These are phyloP conservation scores for Cercophora scortea DNA, from an alignment of 495 filamentous ascomycete genomes.

Conservation along the genomic window DNA sequence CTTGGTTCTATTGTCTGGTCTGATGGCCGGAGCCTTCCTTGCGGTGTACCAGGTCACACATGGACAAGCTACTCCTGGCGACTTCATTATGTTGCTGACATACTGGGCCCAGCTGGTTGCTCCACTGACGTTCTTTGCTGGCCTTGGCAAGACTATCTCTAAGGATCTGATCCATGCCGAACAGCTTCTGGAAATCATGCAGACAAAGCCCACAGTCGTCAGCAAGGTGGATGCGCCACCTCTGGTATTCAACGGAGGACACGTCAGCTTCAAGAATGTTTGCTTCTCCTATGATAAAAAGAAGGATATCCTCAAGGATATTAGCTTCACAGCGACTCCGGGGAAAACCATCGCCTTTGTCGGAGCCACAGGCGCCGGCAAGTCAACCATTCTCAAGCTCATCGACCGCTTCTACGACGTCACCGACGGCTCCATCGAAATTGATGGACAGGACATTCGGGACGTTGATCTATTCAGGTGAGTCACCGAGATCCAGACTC, in stretches of 20 bases:
- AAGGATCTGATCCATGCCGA: constrained; percentile 63
- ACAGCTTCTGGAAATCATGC: constrained; percentile 61
- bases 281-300: constrained; percentile 64
- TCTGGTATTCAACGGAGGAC: constrained; percentile 50
- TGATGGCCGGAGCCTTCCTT: constrained; percentile 56
- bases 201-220: constrained; percentile 54
- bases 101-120: constrained; percentile 61
- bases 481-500: neutral
- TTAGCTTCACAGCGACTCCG: constrained; percentile 51
- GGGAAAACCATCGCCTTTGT: constrained; percentile 69
- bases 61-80: constrained; percentile 50
- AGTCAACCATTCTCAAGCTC: constrained; percentile 68
- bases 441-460: constrained; percentile 68
- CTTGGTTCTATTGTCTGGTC: constrained; percentile 53
- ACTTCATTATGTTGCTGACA: constrained; percentile 60
- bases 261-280: constrained; percentile 57
- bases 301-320: constrained; percentile 55
- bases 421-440: constrained; percentile 51
- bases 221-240: constrained; percentile 48
- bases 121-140: constrained; percentile 58
- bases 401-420: constrained; percentile 67
- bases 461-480: constrained; percentile 55
- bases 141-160: constrained; percentile 50
- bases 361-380: constrained; percentile 69
- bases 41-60: constrained; percentile 58